phyloP scores from a whole-genome alignment of 208 protist species.

The Acanthamoeba divionensis region DNA sequence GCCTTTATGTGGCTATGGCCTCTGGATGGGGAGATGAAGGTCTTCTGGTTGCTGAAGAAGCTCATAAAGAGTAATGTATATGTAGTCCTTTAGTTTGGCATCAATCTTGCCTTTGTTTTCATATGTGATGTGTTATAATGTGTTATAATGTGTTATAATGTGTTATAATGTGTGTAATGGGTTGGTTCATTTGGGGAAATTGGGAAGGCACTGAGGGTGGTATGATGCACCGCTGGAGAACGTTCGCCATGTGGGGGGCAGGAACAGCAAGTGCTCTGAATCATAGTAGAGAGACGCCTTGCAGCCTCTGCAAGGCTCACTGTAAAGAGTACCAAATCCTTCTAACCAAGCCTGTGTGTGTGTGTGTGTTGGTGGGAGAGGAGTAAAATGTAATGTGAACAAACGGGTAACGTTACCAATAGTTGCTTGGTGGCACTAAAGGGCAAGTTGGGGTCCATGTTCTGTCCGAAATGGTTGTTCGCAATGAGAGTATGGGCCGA shows the following conservation, averaged over 20 bases:
- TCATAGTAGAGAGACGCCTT: slow-evolving; percentile 1
- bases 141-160: too few relatives aligned
- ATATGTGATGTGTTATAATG: too few relatives aligned
- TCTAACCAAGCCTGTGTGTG: background rate
- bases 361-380: background rate
- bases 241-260: slow-evolving; percentile 19
- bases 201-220: background rate
- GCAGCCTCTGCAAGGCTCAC: background rate
- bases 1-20: too few relatives aligned
- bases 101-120: too few relatives aligned
- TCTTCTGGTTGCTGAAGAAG: too few relatives aligned
- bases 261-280: background rate
- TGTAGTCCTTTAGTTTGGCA: too few relatives aligned
- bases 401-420: background rate
- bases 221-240: background rate
- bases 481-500: background rate
- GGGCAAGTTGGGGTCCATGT: background rate
- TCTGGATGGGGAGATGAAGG: too few relatives aligned
- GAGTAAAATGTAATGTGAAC: background rate
- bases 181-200: background rate
- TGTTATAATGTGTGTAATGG: too few relatives aligned
- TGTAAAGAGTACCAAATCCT: background rate
- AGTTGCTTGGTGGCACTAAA: background rate
- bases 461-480: background rate
- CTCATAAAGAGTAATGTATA: too few relatives aligned